Conservation (phyloP, 192 early-diverging fungal species). For the Phlyctochytrium bullatum region DNA sequence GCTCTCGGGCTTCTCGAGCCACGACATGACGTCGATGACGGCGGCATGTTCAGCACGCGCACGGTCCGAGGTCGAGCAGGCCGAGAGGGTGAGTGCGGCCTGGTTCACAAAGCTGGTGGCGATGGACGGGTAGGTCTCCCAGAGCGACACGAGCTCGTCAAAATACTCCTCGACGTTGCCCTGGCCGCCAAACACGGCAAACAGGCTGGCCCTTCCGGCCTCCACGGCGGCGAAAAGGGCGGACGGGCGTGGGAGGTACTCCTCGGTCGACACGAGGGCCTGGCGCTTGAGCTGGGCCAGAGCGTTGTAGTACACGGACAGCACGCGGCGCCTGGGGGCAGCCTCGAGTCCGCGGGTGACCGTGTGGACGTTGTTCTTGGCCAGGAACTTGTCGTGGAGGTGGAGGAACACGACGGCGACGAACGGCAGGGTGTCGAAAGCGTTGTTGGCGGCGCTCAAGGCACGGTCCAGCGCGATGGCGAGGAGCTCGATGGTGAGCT, state of each 20-base stretch:
- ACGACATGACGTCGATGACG: slow-evolving; percentile 75
- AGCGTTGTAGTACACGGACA: slow-evolving; percentile 78
- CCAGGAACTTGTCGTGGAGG: slow-evolving; percentile 70
- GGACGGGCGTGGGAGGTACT: slow-evolving; percentile 45
- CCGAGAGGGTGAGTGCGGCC: slow-evolving; percentile 62
- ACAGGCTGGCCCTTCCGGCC: slow-evolving; percentile 56
- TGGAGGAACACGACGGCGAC: slow-evolving; percentile 74
- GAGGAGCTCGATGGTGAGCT: slow-evolving; percentile 71
- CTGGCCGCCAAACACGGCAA: slow-evolving; percentile 95
- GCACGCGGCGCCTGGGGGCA: slow-evolving; percentile 49
- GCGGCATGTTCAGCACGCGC: slow-evolving; percentile 34
- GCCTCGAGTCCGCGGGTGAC: slow-evolving; percentile 51
- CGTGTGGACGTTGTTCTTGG: slow-evolving; percentile 81
- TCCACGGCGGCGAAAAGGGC: slow-evolving; percentile 71
- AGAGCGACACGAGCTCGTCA: slow-evolving; percentile 80
- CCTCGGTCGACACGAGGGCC: slow-evolving; percentile 33
- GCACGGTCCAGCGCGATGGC: slow-evolving; percentile 57
- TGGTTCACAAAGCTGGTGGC: slow-evolving; percentile 70
- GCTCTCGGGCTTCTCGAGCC: slow-evolving; percentile 75
- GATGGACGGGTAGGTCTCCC: slow-evolving; percentile 75
- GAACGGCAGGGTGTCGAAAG: slow-evolving; percentile 50
- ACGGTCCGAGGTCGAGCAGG: slow-evolving; percentile 39
- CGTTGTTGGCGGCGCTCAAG: slow-evolving; percentile 26
- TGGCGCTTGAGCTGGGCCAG: slow-evolving; percentile 59
- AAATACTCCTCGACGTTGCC: slow-evolving; percentile 95